Base-by-base conservation (phyloP, 768 basidiomycete species). In the Gautieria morchelliformis region DNA sequence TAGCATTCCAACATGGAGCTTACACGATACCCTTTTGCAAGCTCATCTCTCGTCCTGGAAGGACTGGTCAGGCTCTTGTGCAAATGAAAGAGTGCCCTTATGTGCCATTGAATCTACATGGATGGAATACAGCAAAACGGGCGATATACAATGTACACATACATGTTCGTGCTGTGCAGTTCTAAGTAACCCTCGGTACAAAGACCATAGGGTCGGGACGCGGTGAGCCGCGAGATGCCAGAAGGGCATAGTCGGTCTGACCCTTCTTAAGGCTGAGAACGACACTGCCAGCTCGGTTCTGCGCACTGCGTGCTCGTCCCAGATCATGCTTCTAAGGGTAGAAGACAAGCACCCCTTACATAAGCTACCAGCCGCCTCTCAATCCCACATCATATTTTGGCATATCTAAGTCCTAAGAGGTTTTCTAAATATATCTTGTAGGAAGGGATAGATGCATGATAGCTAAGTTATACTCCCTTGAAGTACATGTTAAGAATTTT, bases 101-200 rank as follows among this genome's bases (percentile, higher is more conserved):
- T 70, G 20, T 81, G 80, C 65, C 75, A 77, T 63, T 74, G 75
- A 45, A 87, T 73, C 88, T 90, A 24, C 63, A 59, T 47, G 56
- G 32, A 15, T n/a, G 7, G 47, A 53, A 40, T 45, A 19, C 41
- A 8, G 9, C 35, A 20, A 35, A 45, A 17, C 35, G n/a, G 33
- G 27, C n/a, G 17, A 30, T 1, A 45, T 9, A 41, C 14, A n/a
- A 19, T 45, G 1, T 15, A 48, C 1, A 66, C 80, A 55, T 62
- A 88, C 86, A 65, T 79, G 72, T 27, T 78, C 75, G 14, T 75
- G 75, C 0, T 9, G 27, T 22, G 86, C 75, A 41, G 75, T 63
- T 30, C 75, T 71, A 49, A 89, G 68, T 14, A 94, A 74, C 4
- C 81, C 80, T 20, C 89, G 78, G 67, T 93, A 94, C 5, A 93